Evolutionary conservation across 2,329 filamentous ascomycete genomes (phyloP).

Genomic region (Sclerotinia subarctica): DNA sequence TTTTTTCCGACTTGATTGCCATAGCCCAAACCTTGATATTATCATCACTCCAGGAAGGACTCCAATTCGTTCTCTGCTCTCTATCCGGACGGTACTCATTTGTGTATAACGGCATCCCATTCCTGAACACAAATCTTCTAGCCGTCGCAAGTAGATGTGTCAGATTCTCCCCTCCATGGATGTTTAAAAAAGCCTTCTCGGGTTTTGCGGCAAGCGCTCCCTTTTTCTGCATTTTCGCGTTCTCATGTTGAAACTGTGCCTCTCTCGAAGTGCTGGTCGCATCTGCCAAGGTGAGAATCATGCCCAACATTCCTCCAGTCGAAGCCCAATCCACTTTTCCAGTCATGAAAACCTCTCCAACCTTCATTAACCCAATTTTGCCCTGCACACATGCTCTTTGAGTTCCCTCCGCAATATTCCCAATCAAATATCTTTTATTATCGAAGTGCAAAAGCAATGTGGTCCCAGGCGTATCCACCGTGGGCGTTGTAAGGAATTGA

Average conservation of each 20-base stretch:
- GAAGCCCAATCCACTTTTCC: constrained; percentile 73
- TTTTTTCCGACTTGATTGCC: constrained; percentile 47
- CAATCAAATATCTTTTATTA: constrained; percentile 79
- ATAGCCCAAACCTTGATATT: constrained; percentile 84
- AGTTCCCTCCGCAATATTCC: constrained; percentile 76
- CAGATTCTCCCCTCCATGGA: constrained; percentile 80
- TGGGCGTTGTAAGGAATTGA: constrained; percentile 76
- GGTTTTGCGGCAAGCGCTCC: constrained; percentile 30
- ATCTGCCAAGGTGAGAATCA: constrained; percentile 82
- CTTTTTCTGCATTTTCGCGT: constrained; percentile 26
- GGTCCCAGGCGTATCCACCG: constrained; percentile 82
- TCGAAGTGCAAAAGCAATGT: constrained; percentile 76
- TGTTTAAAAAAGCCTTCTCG: constrained; percentile 48
- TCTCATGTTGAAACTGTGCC: constrained; percentile 35
- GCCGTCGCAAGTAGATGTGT: constrained; percentile 78
- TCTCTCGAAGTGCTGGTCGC: constrained; percentile 48
- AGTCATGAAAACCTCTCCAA: constrained; percentile 78
- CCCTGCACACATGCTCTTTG: constrained; percentile 67
- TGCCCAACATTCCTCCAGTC: constrained; percentile 77
- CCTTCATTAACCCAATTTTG: constrained; percentile 60
- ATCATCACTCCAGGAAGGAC: constrained; percentile 71
- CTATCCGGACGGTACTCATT: constrained; percentile 55
- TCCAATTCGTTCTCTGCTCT: constrained; percentile 36
- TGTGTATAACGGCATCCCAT: constrained; percentile 69
- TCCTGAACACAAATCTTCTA: constrained; percentile 81